Evolutionary conservation across 495 filamentous ascomycete genomes (phyloP), one percentile per base, ranked within the genome.

Genomic region (Podospora australis): DNA sequence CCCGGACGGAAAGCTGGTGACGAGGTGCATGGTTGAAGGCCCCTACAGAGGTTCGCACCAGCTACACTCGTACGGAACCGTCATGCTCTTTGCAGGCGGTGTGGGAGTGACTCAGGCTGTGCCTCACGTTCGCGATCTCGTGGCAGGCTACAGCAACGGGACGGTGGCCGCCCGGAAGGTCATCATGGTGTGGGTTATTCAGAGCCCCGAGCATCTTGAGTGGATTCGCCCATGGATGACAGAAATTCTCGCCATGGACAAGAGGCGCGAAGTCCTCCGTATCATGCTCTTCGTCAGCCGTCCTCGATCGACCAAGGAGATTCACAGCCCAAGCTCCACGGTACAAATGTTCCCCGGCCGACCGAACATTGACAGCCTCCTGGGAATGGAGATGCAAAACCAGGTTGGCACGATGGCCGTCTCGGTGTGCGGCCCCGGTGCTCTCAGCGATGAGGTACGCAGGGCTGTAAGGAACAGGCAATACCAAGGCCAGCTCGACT

Each of bases 141-240:
- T 95, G 7, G 68, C 75, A 4, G 84, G 83, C 39, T 85, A 81
- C 57, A 69, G 72, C 26, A 80, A 83, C 35, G 79, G 78, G 46
- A 83, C 81, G 16, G 82, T 85, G 10, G 86, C 89, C n/a, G 83
- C 84, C 0, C 80, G 82, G 35, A 82, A 84, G 50, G 75, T 96
- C 52, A 74, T 92, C 11, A 77, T 98, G 4, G 80, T 96, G 39
- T 98, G 92, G 92, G 82, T 84, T 38, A 87, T 98, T 44, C 87
- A 91, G 54, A 86, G 75, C 32, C 86, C 84, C 20, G 91, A 96
- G 46, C 85, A 90, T 53, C 77, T 98, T 21, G 82, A 90, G 59
- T 98, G 92, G 92, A 87, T 96, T 34, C 78, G 87, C 6, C 80
- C 84, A 6, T 98, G 87, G 87, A 98, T 98, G 92, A 91, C 95